These are phyloP conservation scores for Acer saccharum DNA, from an alignment of 345 rosid genomes.

Conservation along the genomic window DNA sequence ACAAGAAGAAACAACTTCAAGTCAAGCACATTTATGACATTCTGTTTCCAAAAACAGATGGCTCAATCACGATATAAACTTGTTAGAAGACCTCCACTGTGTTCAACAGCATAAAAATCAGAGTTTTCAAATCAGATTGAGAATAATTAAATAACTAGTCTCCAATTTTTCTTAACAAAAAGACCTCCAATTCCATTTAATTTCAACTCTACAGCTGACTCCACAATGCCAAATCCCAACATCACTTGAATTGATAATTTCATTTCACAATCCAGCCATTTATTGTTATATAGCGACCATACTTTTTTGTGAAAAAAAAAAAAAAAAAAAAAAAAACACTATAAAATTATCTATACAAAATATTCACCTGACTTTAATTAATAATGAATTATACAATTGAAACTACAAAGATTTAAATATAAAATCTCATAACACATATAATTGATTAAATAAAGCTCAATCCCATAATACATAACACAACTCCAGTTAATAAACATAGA, in stretches of 20 bases:
- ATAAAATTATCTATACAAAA: too few species aligned
- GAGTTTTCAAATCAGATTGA: background rate
- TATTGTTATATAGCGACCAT: too few species aligned
- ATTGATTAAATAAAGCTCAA: too few species aligned
- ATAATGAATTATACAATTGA: too few species aligned
- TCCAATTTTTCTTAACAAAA: background rate
- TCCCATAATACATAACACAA: too few species aligned
- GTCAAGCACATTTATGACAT: background rate
- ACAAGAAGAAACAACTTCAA: background rate
- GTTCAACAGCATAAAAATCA: background rate
- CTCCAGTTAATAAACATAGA: background rate
- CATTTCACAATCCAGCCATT: background rate
- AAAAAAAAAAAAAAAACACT: too few species aligned
- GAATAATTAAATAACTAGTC: background rate
- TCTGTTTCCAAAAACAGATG: background rate
- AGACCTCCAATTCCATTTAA: background rate
- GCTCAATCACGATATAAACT: background rate
- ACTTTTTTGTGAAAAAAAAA: too few species aligned
- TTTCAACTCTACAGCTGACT: background rate
- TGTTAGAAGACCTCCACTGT: background rate
- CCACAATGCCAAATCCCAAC: background rate
- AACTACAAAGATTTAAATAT: too few species aligned
- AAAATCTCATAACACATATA: too few species aligned
- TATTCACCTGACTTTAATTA: too few species aligned
- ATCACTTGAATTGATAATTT: background rate